Conservation (phyloP, 1,284 basidiomycete genomes). For the Vanrija pseudolonga region DNA sequence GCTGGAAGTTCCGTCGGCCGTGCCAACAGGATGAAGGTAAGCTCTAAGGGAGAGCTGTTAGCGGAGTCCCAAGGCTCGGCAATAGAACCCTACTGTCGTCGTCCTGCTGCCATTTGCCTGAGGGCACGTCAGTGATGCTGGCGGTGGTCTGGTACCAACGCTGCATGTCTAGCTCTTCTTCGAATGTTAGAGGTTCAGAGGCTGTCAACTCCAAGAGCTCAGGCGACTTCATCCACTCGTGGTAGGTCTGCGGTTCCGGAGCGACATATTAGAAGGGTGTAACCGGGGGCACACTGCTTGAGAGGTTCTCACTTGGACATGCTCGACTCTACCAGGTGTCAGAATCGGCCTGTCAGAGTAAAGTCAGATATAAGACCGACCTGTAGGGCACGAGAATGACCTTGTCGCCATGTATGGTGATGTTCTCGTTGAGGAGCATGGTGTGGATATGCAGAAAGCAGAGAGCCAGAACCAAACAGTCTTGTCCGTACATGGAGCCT, state of each 20-base stretch:
- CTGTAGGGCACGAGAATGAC: constrained; percentile 72
- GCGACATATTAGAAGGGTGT: no score
- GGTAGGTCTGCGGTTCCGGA: constrained; percentile 61
- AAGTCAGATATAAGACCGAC: constrained; percentile 37
- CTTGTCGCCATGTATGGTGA: constrained; percentile 59
- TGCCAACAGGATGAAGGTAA: constrained; percentile 85
- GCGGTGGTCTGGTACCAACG: constrained; percentile 54
- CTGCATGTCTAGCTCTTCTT: constrained; percentile 91
- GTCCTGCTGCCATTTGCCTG: constrained; percentile 81
- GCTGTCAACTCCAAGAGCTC: constrained; percentile 75
- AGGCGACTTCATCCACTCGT: constrained; percentile 83
- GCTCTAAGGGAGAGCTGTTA: constrained; percentile 53
- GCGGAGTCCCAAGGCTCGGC: neutral
- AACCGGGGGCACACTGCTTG: neutral
- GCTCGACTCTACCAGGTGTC: constrained; percentile 51
- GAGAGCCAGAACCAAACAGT: neutral
- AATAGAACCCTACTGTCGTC: constrained; percentile 68
- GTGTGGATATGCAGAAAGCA: neutral
- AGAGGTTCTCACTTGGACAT: constrained; percentile 57
- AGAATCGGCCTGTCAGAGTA: neutral
- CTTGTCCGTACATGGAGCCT: no score
- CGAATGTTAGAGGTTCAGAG: constrained; percentile 74
- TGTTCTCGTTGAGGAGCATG: constrained; percentile 64
- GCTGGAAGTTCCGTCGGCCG: constrained; percentile 30
- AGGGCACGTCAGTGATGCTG: neutral